Conservation (phyloP, 352 stramenopile species). For the Phytophthora palmivora region DNA sequence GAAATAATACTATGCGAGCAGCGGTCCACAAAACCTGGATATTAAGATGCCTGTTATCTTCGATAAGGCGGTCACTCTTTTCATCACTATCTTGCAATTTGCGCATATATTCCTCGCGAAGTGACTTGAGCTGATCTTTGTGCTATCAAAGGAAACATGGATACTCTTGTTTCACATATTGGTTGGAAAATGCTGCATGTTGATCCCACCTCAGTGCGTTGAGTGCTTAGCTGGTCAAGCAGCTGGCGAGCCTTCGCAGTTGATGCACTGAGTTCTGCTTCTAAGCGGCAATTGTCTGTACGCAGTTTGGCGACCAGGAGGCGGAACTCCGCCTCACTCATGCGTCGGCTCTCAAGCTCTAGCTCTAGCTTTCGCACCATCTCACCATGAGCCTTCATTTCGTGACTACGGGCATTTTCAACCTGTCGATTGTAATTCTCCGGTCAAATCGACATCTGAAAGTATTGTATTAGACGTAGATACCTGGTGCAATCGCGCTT, state of each 20-base stretch:
- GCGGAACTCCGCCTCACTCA: conserved; percentile 46
- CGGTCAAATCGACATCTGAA: neutral
- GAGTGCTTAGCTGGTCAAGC: conserved; percentile 24
- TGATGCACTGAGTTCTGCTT: conserved; percentile 38
- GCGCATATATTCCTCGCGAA: conserved; percentile 19
- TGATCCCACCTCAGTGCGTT: conserved; percentile 27
- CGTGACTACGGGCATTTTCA: conserved; percentile 49
- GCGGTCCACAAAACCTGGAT: conserved; percentile 18
- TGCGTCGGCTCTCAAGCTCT: conserved; percentile 31
- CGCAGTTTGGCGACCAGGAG: conserved; percentile 49
- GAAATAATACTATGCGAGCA: neutral
- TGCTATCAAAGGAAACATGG: conserved; percentile 8
- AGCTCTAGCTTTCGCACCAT: conserved; percentile 42
- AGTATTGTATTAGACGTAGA: neutral
- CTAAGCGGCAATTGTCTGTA: conserved; percentile 51
- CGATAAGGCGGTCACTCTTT: conserved; percentile 14
- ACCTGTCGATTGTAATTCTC: conserved; percentile 26
- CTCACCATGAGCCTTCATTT: conserved; percentile 59
- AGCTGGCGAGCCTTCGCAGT: conserved; percentile 25
- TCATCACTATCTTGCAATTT: conserved; percentile 9
- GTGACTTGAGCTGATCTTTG: conserved; percentile 11
- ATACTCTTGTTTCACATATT: neutral
- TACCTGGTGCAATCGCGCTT: conserved; percentile 54
- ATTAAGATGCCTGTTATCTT: conserved; percentile 27
- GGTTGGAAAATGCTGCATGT: neutral